These are phyloP conservation scores for Ogataea hybrid DNA, from an alignment of 1,139 yeast genomes.

Conservation along the genomic window DNA sequence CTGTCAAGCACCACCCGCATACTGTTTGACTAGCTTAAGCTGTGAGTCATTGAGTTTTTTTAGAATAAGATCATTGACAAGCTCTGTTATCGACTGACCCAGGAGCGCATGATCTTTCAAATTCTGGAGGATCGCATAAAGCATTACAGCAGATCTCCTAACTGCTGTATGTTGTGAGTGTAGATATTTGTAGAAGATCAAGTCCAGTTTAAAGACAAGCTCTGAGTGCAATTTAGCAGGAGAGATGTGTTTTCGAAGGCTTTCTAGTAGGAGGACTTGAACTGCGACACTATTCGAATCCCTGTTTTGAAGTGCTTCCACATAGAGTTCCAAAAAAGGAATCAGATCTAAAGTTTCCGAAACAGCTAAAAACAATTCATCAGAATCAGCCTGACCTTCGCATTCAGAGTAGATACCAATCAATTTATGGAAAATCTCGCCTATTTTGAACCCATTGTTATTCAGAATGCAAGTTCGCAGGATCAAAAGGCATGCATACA, in stretches of 20 bases:
- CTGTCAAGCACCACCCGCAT: conserved; percentile 12
- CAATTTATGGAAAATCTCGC: conserved; percentile 15
- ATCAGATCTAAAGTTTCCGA: conserved; percentile 17
- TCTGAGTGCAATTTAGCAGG: conserved; percentile 13
- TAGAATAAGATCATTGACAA: conserved; percentile 27
- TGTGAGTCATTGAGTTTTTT: conserved; percentile 25
- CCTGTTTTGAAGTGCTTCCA: conserved; percentile 10
- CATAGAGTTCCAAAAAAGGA: conserved; percentile 12
- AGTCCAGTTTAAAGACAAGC: conserved; percentile 26
- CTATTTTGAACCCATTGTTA: conserved; percentile 3
- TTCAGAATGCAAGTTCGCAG: conserved; percentile 18
- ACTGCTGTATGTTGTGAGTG: conserved; percentile 20
- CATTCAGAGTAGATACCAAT: conserved; percentile 13
- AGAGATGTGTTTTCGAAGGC: conserved; percentile 13
- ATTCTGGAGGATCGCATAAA: conserved; percentile 23
- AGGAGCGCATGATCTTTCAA: conserved; percentile 14
- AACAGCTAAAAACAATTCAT: conserved; percentile 16
- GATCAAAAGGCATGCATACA: conserved; percentile 15
- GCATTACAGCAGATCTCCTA: conserved; percentile 21
- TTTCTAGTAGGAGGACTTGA: conserved; percentile 21
- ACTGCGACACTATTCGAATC: conserved; percentile 6
- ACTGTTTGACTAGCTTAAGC: conserved; percentile 23
- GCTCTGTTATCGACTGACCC: conserved; percentile 22
- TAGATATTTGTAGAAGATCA: conserved; percentile 17
- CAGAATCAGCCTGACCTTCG: conserved; percentile 3